Conservation (phyloP, 257 asterid species). For the Solanum commersonii region DNA sequence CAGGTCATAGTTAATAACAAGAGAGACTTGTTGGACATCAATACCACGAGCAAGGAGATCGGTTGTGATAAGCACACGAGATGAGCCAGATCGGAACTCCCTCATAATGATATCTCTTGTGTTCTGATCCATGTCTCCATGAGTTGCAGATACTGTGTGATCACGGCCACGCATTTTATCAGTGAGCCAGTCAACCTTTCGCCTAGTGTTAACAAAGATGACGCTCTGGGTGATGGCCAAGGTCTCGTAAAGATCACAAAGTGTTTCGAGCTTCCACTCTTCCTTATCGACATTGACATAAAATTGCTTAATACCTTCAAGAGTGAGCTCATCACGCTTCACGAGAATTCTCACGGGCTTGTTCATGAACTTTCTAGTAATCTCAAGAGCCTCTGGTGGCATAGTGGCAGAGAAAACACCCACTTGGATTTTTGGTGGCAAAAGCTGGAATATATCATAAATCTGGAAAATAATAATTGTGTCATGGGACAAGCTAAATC, state of each 20-base stretch:
- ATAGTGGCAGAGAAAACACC: conserved; percentile 32
- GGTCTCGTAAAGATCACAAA: not conserved
- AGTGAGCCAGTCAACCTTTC: conserved; percentile 49
- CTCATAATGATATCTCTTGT: conserved; percentile 54
- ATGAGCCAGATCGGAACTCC: conserved; percentile 51
- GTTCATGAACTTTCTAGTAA: conserved; percentile 53
- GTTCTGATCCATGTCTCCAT: conserved; percentile 57
- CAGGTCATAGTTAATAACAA: conserved; percentile 45
- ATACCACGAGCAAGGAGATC: conserved; percentile 60
- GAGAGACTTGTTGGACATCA: conserved; percentile 55
- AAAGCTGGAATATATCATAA: conserved; percentile 26
- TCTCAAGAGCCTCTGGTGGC: conserved; percentile 44
- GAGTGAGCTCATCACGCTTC: conserved; percentile 51
- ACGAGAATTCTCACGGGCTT: conserved; percentile 54
- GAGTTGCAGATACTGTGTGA: not conserved
- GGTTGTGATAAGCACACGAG: conserved; percentile 52
- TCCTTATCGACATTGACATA: not conserved
- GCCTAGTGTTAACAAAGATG: conserved; percentile 52
- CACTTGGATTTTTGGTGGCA: conserved; percentile 56
- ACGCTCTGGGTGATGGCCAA: conserved; percentile 43
- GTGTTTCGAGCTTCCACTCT: not conserved
- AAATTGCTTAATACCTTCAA: conserved; percentile 17
- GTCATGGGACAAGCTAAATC: not conserved
- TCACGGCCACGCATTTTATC: not conserved
- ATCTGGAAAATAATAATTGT: not conserved